phyloP scores from a whole-genome alignment of 805 yeast genomes.

The Metschnikowia drakensbergensis region DNA sequence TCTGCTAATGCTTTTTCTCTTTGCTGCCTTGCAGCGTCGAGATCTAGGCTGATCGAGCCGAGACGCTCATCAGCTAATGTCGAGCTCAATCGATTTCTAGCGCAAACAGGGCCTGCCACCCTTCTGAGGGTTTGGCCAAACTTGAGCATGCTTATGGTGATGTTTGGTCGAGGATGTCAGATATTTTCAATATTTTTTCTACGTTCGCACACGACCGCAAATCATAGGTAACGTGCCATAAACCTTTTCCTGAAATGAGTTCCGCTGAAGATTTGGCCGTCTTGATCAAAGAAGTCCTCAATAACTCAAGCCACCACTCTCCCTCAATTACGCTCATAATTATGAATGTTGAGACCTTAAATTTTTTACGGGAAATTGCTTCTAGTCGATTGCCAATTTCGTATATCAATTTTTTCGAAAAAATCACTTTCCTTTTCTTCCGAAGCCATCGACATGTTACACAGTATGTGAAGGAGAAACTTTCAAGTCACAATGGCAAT shows the following conservation, averaged over 20 bases:
- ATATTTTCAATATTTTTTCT: slow-evolving; percentile 2
- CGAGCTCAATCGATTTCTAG: neutral
- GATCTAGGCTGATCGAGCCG: neutral
- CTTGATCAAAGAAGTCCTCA: neutral
- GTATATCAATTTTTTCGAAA: neutral
- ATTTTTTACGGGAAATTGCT: neutral
- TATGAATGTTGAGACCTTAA: neutral
- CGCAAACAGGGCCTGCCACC: neutral
- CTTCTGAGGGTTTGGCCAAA: neutral
- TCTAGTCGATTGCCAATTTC: neutral
- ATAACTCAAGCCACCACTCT: neutral
- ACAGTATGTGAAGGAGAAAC: neutral
- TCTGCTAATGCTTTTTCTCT: slow-evolving; percentile 42
- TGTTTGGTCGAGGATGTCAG: neutral
- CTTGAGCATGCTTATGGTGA: slow-evolving; percentile 1
- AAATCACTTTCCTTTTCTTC: neutral
- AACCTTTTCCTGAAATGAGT: neutral
- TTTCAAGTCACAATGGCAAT: neutral
- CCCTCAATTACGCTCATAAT: neutral
- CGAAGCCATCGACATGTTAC: neutral
- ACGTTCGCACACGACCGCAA: slow-evolving; percentile 5
- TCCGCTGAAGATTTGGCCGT: neutral
- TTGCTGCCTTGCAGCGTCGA: slow-evolving; percentile 19
- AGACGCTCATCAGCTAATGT: slow-evolving; percentile 1
- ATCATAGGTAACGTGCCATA: neutral